Conservation (phyloP, 2,329 filamentous ascomycete species). For the Talaromyces amestolkiae region DNA sequence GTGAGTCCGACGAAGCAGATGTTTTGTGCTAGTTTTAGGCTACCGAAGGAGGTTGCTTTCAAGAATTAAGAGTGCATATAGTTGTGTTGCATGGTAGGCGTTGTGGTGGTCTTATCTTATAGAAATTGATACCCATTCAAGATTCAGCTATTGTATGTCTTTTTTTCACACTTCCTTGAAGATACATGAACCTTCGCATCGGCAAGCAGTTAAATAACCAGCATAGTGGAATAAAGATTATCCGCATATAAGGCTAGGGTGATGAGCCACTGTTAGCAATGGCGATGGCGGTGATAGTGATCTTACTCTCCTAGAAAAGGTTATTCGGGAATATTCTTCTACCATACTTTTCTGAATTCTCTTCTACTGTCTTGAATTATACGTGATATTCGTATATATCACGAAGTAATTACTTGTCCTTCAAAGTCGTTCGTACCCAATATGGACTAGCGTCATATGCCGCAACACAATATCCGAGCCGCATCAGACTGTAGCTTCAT, state of each 20-base stretch:
- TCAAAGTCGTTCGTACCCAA: neutral
- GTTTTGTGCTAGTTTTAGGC: slow-evolving; percentile 90
- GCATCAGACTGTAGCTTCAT: neutral
- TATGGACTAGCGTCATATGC: neutral
- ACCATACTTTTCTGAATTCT: too few relatives aligned
- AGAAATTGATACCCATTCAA: slow-evolving; percentile 12
- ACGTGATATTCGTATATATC: neutral
- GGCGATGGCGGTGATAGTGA: neutral
- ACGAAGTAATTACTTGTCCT: neutral
- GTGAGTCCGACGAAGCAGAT: slow-evolving; percentile 93
- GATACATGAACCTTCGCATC: too few relatives aligned
- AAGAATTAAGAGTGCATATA: slow-evolving; percentile 24
- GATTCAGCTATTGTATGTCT: neutral
- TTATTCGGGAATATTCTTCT: neutral
- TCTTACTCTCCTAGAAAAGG: too few relatives aligned
- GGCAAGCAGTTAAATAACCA: neutral
- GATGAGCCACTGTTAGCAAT: neutral
- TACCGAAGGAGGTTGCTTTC: slow-evolving; percentile 83
- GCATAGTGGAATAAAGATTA: neutral
- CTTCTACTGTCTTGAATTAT: neutral
- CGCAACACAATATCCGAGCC: neutral
- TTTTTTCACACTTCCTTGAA: too few relatives aligned
- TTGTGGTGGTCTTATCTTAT: neutral
- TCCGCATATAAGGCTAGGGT: neutral
- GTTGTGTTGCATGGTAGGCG: neutral